These are phyloP conservation scores for Dentipellis fragilis DNA, from an alignment of 768 basidiomycete species.

Conservation along the genomic window DNA sequence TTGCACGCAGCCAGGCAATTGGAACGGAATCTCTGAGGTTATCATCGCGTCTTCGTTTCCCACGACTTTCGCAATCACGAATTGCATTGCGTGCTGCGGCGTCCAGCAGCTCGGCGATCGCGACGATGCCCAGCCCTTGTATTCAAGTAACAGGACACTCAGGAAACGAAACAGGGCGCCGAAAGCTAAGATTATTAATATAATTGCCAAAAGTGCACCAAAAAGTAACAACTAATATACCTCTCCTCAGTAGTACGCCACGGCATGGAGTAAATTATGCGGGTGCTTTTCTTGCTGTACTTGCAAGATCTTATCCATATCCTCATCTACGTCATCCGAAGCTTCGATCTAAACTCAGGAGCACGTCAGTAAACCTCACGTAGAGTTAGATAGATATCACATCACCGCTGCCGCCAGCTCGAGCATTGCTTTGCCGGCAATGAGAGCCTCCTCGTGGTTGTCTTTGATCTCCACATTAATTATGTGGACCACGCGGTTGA, in stretches of 20 bases:
- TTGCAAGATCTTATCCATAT: constrained; percentile 80
- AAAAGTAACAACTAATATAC: too few species aligned
- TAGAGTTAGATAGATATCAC: constrained; percentile 7
- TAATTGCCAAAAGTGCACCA: too few species aligned
- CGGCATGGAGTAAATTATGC: constrained; percentile 82
- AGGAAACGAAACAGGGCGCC: too few species aligned
- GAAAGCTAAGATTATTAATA: too few species aligned
- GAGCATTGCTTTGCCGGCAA: constrained; percentile 91
- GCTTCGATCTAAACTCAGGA: constrained; percentile 62
- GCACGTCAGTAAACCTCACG: neutral
- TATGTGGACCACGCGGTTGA: constrained; percentile 88
- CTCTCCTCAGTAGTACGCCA: constrained; percentile 70
- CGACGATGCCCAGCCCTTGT: too few species aligned
- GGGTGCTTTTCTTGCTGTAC: constrained; percentile 84
- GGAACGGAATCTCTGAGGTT: constrained; percentile 10
- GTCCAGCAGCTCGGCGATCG: neutral
- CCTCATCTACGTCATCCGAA: constrained; percentile 80
- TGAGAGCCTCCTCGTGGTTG: constrained; percentile 95
- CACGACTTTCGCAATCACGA: constrained; percentile 30
- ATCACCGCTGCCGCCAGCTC: constrained; percentile 85
- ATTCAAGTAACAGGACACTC: too few species aligned
- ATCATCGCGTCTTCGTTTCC: constrained; percentile 53
- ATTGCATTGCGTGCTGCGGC: neutral
- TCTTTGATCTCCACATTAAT: constrained; percentile 99
- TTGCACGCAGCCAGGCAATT: too few species aligned